Base-by-base conservation (phyloP, 805 yeast species). In the Metschnikowia noctiluminum region DNA sequence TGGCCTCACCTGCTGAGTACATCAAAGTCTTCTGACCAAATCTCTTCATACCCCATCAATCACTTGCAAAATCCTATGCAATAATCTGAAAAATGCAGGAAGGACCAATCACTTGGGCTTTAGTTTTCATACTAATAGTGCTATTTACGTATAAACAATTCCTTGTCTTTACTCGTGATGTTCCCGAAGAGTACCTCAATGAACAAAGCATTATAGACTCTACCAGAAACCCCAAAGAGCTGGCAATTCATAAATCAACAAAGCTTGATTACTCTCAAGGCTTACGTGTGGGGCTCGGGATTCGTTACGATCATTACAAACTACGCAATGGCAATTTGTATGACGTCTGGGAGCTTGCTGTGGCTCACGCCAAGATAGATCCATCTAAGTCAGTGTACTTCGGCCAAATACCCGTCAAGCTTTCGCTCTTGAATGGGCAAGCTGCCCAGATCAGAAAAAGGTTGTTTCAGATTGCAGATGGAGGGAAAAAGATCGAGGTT, bases 221-320 rank as follows among this genome's bases (percentile, higher is more conserved):
- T 6, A 84, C 88, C 1, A 73, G 96, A n/a, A 71, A 76, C 38
- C 71, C 73, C 6, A 73, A 78, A 43, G 96, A 90, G 62, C 79
- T 91, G 13, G 91, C 96, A 0, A 71, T 87, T 10, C 84, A 87
- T 64, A 77, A 94, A 53, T 85, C 89, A 43, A 81, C 81, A 40
- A 82, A 85, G 55, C 80, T 87, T 31, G 94, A 91, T 21, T 82
- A 80, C 61, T 87, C 89, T 6, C 62, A 79, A 50, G 85, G 87
- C 0, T 71, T 90, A 48, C 73, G 84, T 21, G 77, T 87, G 2
- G 95, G 95, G 0, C 66, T 87, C 47, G 80, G 81, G 40, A 77
- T 90, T 26, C 75, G 88, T 38, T 73, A 73, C 50, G 73, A 78
- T 27, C 82, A 80, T 34, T 86, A 84, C 62, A 79, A 78, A 53